Percentiles rank a stretch among this genome's conserved stretches.
These are phyloP conservation scores for Flaveria bidentis DNA, from an alignment of 129 eudicot species.

Conservation along the genomic window DNA sequence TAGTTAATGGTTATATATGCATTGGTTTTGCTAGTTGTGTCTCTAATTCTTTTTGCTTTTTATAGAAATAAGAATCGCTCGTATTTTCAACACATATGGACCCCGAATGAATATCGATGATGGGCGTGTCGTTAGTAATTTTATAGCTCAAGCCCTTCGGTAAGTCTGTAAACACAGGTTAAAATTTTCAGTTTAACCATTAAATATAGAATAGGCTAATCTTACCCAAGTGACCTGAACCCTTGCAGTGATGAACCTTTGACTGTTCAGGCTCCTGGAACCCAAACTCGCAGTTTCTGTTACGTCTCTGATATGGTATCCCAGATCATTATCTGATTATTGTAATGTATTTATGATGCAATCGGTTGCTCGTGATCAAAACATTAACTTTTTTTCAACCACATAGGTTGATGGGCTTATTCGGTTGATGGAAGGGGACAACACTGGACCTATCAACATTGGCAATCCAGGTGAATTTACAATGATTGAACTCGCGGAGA, in stretches of 20 bases:
- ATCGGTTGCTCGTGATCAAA: background rate
- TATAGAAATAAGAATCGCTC: conserved; percentile 67
- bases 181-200: background rate
- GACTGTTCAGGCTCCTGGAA: conserved; percentile 64
- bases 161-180: conserved; percentile 24
- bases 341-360: background rate
- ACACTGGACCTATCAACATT: conserved; percentile 74
- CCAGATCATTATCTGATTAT: background rate
- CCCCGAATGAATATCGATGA: conserved; percentile 88
- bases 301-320: conserved; percentile 61
- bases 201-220: background rate
- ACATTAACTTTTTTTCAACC: conserved; percentile 29
- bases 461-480: conserved; percentile 94
- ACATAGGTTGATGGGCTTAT: conserved; percentile 73
- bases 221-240: background rate
- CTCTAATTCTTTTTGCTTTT: background rate
- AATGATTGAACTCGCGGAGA: conserved; percentile 84
- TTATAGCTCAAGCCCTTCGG: conserved; percentile 83
- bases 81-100: conserved; percentile 85
- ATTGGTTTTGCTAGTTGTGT: conserved; percentile 18
- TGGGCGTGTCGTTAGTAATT: conserved; percentile 89
- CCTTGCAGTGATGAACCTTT: conserved; percentile 68
- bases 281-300: conserved; percentile 74
- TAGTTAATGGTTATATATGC: no score
- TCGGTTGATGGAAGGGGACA: conserved; percentile 71